Evolutionary conservation across 495 filamentous ascomycete genomes (phyloP).

Genomic region (Rusavskia elegans): DNA sequence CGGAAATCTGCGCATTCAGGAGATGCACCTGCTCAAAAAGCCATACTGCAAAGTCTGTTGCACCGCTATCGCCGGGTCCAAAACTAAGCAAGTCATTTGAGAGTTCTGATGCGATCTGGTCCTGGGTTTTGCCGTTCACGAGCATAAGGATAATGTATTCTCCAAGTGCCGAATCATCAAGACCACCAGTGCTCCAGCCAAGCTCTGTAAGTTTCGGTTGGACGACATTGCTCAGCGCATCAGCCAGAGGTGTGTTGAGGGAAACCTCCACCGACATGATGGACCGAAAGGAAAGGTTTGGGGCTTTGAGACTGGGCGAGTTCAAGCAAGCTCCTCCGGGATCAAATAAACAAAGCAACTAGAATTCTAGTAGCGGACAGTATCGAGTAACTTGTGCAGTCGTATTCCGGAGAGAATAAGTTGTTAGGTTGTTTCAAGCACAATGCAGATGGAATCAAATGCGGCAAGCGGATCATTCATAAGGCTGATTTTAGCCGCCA

Average conservation of each 20-base stretch:
- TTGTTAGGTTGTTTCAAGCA: background rate
- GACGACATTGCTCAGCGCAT: slow-evolving; percentile 61
- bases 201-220: slow-evolving; percentile 92
- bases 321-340: no score
- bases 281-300: background rate
- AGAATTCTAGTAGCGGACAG: no score
- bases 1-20: slow-evolving; percentile 48
- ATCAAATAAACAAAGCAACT: no score
- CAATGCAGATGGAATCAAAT: background rate
- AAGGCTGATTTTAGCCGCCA: no score
- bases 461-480: background rate
- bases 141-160: slow-evolving; percentile 97
- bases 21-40: slow-evolving; percentile 67
- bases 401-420: background rate
- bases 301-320: no score
- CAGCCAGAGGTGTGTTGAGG: slow-evolving; percentile 62
- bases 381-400: no score
- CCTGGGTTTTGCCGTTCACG: slow-evolving; percentile 79
- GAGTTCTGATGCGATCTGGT: slow-evolving; percentile 77
- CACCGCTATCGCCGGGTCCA: slow-evolving; percentile 65
- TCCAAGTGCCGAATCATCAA: slow-evolving; percentile 68
- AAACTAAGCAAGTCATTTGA: slow-evolving; percentile 76
- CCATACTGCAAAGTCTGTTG: slow-evolving; percentile 76
- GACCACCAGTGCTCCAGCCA: slow-evolving; percentile 69
- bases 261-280: slow-evolving; percentile 59